phyloP scores from a whole-genome alignment of 2,329 filamentous ascomycete species.

The Colletotrichum coccodes region DNA sequence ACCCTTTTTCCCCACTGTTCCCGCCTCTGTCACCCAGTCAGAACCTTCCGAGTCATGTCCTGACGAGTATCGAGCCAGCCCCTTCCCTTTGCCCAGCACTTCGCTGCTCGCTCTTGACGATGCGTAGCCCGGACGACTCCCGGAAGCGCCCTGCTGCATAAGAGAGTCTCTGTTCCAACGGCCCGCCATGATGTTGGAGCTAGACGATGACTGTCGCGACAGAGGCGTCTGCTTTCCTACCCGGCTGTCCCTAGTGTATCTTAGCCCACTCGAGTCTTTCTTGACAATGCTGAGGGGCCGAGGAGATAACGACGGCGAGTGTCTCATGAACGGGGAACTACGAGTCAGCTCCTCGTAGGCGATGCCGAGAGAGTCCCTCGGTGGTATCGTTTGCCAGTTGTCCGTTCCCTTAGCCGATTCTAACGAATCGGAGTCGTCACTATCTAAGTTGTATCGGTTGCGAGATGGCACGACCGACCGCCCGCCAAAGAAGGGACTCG shows the following conservation, averaged over 20 bases:
- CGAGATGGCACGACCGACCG: constrained; percentile 31
- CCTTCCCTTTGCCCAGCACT: constrained; percentile 29
- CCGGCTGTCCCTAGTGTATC: constrained; percentile 15
- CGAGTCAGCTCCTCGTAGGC: constrained; percentile 29
- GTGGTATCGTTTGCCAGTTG: constrained; percentile 30
- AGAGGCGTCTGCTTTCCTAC: constrained; percentile 22
- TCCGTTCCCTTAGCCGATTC: constrained; percentile 15
- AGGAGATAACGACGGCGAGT: constrained; percentile 21
- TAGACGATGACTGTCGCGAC: constrained; percentile 25
- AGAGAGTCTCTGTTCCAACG: constrained; percentile 27
- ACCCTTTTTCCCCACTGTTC: constrained; percentile 18
- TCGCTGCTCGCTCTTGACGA: constrained; percentile 28
- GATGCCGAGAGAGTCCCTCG: constrained; percentile 27
- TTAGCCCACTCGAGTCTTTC: constrained; percentile 24
- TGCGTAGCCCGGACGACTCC: constrained; percentile 9
- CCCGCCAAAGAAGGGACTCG: constrained; percentile 33
- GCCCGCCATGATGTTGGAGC: constrained; percentile 20
- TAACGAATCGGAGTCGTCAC: constrained; percentile 23
- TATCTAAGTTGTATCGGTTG: constrained; percentile 25
- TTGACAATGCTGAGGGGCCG: constrained; percentile 31
- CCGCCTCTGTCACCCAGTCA: constrained; percentile 33
- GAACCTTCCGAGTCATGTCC: constrained; percentile 28
- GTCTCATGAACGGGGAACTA: constrained; percentile 25
- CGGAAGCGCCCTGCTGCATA: constrained; percentile 10
- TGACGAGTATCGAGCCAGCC: constrained; percentile 18